Conservation (phyloP, 495 filamentous ascomycete species). For the Daldinia caldariorum region DNA sequence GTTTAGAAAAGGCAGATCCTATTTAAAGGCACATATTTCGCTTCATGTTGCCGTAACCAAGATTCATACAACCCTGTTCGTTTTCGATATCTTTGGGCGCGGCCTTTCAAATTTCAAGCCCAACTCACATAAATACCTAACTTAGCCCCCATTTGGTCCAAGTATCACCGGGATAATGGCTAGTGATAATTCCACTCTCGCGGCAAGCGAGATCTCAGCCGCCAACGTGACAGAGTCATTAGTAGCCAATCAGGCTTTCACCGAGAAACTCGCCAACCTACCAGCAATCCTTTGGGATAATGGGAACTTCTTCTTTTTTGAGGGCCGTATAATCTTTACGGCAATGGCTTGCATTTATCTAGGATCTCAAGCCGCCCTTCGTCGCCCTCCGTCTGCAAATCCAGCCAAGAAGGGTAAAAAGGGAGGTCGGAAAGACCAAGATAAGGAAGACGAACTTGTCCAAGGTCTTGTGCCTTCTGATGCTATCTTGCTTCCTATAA, state of each 20-base stretch:
- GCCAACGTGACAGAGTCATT: constrained; percentile 31
- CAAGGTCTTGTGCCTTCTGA: constrained; percentile 83
- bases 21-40: not conserved
- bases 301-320: constrained; percentile 62
- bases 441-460: constrained; percentile 69
- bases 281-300: constrained; percentile 60
- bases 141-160: not conserved
- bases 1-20: not conserved
- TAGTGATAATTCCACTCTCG: constrained; percentile 32
- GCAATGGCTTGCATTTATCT: constrained; percentile 58
- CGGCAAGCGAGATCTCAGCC: constrained; percentile 37
- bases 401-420: constrained; percentile 61
- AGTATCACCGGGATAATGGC: constrained; percentile 27
- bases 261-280: constrained; percentile 36
- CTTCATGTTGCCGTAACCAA: not conserved
- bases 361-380: constrained; percentile 62
- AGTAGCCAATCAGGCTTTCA: constrained; percentile 27
- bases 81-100: not conserved
- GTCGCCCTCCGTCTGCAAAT: constrained; percentile 81
- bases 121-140: not conserved
- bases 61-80: not conserved
- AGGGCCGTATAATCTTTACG: constrained; percentile 52
- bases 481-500: constrained; percentile 86
- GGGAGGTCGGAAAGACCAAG: constrained; percentile 64
- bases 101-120: not conserved